These are phyloP conservation scores for Hansenula lynferdii DNA, from an alignment of 1,139 yeast genomes.

Conservation along the genomic window DNA sequence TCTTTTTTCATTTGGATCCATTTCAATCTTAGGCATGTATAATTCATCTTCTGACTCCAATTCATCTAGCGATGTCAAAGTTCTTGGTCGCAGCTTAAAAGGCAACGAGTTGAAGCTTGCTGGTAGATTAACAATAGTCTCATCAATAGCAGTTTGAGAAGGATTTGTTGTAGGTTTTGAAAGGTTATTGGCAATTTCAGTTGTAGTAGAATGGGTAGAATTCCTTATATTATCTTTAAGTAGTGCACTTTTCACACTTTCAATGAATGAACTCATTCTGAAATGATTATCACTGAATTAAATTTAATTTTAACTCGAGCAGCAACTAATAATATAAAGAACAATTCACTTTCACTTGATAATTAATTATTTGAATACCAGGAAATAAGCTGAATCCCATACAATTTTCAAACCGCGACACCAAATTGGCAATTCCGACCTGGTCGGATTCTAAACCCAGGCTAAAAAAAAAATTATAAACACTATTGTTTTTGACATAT, in stretches of 20 bases:
- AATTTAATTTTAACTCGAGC: too few species aligned
- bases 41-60: slow-evolving; percentile 4
- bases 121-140: background rate
- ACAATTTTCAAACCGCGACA: background rate
- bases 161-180: background rate
- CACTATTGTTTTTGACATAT: too few species aligned
- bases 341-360: too few species aligned
- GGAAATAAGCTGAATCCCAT: too few species aligned
- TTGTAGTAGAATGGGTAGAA: background rate
- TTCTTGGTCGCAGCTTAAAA: background rate
- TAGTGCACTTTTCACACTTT: too few species aligned
- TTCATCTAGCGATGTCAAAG: background rate
- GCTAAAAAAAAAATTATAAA: background rate
- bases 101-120: background rate
- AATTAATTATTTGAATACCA: too few species aligned
- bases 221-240: background rate
- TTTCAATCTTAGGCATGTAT: background rate
- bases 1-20: slow-evolving; percentile 2
- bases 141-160: background rate
- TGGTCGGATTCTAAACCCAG: too few species aligned
- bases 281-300: too few species aligned
- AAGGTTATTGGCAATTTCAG: background rate
- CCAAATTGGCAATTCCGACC: background rate
- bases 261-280: too few species aligned
- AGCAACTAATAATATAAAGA: too few species aligned